These are phyloP conservation scores for Podaxis sp. DNA, from an alignment of 768 basidiomycete genomes.

Conservation along the genomic window DNA sequence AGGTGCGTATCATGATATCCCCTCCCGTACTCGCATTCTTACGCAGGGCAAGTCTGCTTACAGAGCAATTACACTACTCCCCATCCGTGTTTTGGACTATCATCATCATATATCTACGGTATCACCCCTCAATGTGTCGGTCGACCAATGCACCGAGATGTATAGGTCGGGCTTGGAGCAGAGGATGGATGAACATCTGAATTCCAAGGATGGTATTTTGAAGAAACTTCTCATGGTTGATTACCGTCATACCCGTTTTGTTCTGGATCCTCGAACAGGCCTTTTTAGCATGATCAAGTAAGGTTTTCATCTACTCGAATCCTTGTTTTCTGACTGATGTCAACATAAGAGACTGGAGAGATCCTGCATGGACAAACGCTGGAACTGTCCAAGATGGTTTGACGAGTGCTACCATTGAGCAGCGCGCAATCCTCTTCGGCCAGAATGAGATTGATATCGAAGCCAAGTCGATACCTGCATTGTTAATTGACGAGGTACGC, in stretches of 20 bases:
- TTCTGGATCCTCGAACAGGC: slow-evolving; percentile 81
- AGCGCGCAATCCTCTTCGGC: slow-evolving; percentile 77
- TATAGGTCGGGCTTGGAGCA: slow-evolving; percentile 27
- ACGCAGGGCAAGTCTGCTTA: slow-evolving; percentile 67
- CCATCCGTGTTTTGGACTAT: slow-evolving; percentile 66
- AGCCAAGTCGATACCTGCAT: slow-evolving; percentile 72
- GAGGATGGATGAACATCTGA: slow-evolving; percentile 31
- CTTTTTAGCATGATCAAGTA: slow-evolving; percentile 82
- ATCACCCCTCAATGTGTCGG: slow-evolving; percentile 48
- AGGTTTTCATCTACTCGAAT: slow-evolving; percentile 21
- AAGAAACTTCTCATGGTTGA: slow-evolving; percentile 69
- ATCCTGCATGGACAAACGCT: slow-evolving; percentile 68
- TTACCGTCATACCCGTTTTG: slow-evolving; percentile 91
- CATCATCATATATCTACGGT: slow-evolving; percentile 80
- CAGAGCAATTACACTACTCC: slow-evolving; percentile 78
- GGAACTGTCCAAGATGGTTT: slow-evolving; percentile 67
- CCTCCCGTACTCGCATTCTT: slow-evolving; percentile 11
- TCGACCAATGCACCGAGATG: slow-evolving; percentile 24
- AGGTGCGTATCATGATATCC: slow-evolving; percentile 54
- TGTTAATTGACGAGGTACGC: slow-evolving; percentile 86
- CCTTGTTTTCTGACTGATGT: not conserved
- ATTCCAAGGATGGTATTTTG: slow-evolving; percentile 38
- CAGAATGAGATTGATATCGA: slow-evolving; percentile 88
- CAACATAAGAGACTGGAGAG: slow-evolving; percentile 81
- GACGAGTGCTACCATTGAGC: slow-evolving; percentile 48